Evolutionary conservation across 495 filamentous ascomycete species (phyloP), one percentile per base, ranked within the genome.

Genomic region (Tuber aestivum): DNA sequence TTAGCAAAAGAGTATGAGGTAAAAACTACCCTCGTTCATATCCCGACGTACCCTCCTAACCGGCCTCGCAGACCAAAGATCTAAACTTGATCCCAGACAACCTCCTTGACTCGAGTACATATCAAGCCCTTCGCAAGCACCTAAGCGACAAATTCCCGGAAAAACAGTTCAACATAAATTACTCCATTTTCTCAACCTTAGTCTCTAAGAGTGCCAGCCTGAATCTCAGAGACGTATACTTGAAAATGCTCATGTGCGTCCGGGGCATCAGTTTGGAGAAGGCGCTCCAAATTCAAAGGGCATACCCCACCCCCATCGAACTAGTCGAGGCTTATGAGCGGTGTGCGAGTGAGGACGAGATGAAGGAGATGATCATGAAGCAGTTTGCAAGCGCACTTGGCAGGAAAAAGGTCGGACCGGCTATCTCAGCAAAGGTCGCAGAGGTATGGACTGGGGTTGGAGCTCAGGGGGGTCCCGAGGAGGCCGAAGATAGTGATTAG

Each of bases 221-320:
- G 69, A 91, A 91, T 4, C 85, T 95, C 35, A 86, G 92, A 56
- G 93, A 96, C 76, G 82, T 95, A 0, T 95, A 88, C 80, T 82
- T 95, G 37, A 95, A 95, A 83, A 95, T 96, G 92, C 85, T 96
- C 71, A 95, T 96, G 93, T 93, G 91, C 79, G 92, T 89, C 16
- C 87, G 87, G 38, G 91, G 92, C 3, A 85, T 96, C n/a, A 91
- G 89, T 7, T 91, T 92, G 0, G 93, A 95, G 77, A 94, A 93
- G 82, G 92, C 93, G 0, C 82, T 94, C 3, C 92, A 93, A 83
- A 93, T 96, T 18, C 92, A 94, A 77, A 89, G 87, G 77, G 81
- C 85, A 18, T 96, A 92, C 91, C 87, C 86, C 75, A 95, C 92
- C 20, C 93, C 93, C 3, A 86, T 87, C 70, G 88, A 88, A 8